A percentile compares a stretch with the other conserved stretches of the same genome.
These are phyloP conservation scores for Aspergillus affinis DNA, from an alignment of 495 filamentous ascomycete genomes.

Conservation along the genomic window DNA sequence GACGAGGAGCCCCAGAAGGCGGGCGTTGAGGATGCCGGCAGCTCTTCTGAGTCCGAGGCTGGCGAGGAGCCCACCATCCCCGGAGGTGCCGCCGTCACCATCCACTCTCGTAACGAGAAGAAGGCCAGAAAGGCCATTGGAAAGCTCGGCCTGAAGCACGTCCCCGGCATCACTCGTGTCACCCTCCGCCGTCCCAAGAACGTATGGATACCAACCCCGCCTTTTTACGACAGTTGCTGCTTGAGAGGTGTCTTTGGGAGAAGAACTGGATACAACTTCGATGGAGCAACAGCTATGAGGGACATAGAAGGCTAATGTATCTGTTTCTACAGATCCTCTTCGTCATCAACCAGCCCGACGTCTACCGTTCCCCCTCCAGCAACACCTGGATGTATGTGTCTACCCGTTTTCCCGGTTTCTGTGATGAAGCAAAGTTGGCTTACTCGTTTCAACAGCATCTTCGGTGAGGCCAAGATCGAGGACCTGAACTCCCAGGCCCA, in stretches of 20 bases:
- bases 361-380: conserved; percentile 96
- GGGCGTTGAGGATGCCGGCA: conserved; percentile 74
- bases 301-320: conserved; percentile 18
- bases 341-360: conserved; percentile 98
- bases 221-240: conserved; percentile 15
- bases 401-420: neutral
- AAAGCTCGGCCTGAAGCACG: conserved; percentile 95
- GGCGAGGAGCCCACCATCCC: conserved; percentile 74
- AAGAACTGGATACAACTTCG: neutral
- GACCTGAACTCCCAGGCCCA: conserved; percentile 97
- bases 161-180: conserved; percentile 95
- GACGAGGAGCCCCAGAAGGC: conserved; percentile 79
- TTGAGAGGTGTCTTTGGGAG: neutral
- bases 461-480: conserved; percentile 99
- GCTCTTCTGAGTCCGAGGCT: conserved; percentile 73
- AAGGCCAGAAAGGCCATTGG: conserved; percentile 98
- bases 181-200: conserved; percentile 98
- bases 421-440: conserved; percentile 15
- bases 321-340: conserved; percentile 76
- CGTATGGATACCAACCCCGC: conserved; percentile 49
- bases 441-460: conserved; percentile 66
- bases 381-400: conserved; percentile 97
- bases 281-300: neutral
- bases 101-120: conserved; percentile 99
- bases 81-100: conserved; percentile 79